Conservation (phyloP, 208 protist genomes). For the Endotrypanum monterogeii region DNA sequence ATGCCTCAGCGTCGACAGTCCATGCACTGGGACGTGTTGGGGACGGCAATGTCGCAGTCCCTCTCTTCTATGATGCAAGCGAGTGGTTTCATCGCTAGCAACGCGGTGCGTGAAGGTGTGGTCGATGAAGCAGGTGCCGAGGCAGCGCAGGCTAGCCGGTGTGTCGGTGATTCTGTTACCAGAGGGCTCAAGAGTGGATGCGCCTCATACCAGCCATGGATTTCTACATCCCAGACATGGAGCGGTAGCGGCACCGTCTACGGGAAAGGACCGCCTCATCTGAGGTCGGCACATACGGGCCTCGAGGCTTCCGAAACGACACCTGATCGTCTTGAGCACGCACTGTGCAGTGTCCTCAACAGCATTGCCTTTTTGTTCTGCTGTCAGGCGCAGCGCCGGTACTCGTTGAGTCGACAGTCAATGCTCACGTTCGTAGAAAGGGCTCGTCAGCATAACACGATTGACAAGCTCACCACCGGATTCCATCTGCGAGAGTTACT, state of each 20-base stretch:
- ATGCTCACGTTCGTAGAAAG: slow-evolving; percentile 22
- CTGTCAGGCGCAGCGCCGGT: slow-evolving; percentile 36
- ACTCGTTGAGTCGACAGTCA: slow-evolving; percentile 22
- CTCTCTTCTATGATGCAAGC: not conserved
- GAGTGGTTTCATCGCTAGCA: not conserved
- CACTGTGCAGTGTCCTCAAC: slow-evolving; percentile 43
- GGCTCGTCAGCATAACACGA: slow-evolving; percentile 26
- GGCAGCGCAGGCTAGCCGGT: too few species aligned
- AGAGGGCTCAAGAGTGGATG: too few species aligned
- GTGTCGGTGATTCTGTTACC: too few species aligned
- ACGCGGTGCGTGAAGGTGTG: not conserved
- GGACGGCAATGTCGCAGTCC: not conserved
- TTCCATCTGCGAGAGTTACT: slow-evolving; percentile 25
- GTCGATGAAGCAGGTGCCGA: too few species aligned
- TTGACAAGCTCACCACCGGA: slow-evolving; percentile 18
- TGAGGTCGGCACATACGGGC: slow-evolving; percentile 4
- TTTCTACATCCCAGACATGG: not conserved
- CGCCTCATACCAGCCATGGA: not conserved
- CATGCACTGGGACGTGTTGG: not conserved
- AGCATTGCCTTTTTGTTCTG: slow-evolving; percentile 50
- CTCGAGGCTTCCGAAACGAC: slow-evolving; percentile 1
- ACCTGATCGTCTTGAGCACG: slow-evolving; percentile 30
- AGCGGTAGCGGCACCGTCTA: not conserved
- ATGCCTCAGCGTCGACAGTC: not conserved
- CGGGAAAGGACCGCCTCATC: not conserved